Evolutionary conservation across 257 asterid genomes (phyloP), one percentile per base, ranked within the genome.

Genomic region (Sherardia arvensis): DNA sequence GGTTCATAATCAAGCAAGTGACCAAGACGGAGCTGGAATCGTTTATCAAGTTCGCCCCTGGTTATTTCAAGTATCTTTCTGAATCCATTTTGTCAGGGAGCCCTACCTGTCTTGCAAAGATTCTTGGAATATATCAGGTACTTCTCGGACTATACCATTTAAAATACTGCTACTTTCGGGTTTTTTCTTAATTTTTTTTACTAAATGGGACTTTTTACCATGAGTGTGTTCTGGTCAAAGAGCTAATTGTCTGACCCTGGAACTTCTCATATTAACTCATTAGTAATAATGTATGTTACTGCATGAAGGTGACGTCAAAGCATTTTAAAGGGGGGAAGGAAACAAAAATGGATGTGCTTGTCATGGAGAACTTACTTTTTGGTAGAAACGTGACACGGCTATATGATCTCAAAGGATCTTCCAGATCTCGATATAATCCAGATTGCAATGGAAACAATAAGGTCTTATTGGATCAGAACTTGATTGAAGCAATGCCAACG

Each of bases 1-100:
- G 99, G 62, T 92, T 92, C 71, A 92, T 92, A 53, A 81, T 89
- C 73, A 92, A 92, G 77, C 99, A 92, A 79, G 97, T 92, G 36
- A 89, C 95, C 5, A 92, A 89, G 84, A 92, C 99, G 9, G 99
- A 92, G 94, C 85, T 92, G 70, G 99, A 92, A 66, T 92, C 99
- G 3, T 92, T 92, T 75, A 85, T 78, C 69, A 89, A 89, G 86
- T 92, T 92, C 70, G 97, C 96, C 64, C 94, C 99, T 45, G 83
- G 64, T 8, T 92, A 92, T 75, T 92, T 92, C 64, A 92, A 87
- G 59, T 85, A 92, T 75, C 80, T 89, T 66, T 87, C 95, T 3
- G 91, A 89, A 63, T 85, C 96, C 48, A 85, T 87, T 38, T 63
- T 68, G 62, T 58, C 95, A 0, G 79, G 95, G 59, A 82, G 94